Evolutionary conservation across 495 filamentous ascomycete genomes (phyloP).

Genomic region (Xylaria grammica): DNA sequence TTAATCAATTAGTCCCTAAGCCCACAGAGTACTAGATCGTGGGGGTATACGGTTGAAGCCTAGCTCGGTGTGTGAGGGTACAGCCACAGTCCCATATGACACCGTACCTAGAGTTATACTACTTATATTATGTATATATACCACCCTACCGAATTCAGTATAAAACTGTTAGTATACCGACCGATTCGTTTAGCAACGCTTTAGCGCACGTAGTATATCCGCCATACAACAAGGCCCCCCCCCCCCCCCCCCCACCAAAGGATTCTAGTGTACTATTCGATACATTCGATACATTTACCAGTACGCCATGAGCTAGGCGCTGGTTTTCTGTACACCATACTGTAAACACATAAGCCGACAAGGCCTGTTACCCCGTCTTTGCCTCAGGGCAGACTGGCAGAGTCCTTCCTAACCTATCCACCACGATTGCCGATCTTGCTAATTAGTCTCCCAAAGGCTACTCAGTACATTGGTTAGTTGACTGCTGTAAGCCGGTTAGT

Average conservation of each 20-base stretch:
- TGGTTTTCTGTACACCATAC: too few relatives aligned
- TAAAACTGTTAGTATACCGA: too few relatives aligned
- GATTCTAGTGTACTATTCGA: too few relatives aligned
- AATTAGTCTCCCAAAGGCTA: background rate
- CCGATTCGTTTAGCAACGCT: too few relatives aligned
- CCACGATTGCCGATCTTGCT: constrained; percentile 14
- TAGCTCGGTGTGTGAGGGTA: background rate
- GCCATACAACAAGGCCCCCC: too few relatives aligned
- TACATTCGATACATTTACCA: too few relatives aligned
- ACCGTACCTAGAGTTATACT: background rate
- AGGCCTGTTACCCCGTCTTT: background rate
- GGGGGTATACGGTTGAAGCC: constrained; percentile 8
- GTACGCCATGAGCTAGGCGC: too few relatives aligned
- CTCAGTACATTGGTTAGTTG: background rate
- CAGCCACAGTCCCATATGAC: background rate
- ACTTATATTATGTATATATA: background rate
- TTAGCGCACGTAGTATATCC: too few relatives aligned
- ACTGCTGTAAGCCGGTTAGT: too few relatives aligned
- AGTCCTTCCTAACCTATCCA: constrained; percentile 1
- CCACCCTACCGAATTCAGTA: background rate
- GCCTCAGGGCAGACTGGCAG: too few relatives aligned
- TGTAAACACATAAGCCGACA: background rate
- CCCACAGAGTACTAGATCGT: background rate
- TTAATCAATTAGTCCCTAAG: background rate
- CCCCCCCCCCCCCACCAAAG: too few relatives aligned